Base-by-base conservation (phyloP, 805 yeast genomes). In the Saturnispora silvae region DNA sequence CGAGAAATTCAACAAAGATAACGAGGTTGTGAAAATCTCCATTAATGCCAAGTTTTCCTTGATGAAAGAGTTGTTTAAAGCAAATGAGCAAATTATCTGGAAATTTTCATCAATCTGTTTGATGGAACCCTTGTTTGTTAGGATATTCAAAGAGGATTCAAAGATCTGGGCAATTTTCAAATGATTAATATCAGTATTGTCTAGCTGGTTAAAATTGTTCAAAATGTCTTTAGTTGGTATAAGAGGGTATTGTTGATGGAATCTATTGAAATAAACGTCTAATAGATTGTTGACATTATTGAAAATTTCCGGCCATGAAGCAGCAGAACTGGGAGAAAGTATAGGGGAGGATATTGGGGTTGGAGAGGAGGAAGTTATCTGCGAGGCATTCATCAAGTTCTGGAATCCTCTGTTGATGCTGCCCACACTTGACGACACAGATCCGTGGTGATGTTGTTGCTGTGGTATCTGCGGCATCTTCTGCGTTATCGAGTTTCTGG, bases 1-100 rank as follows among this genome's bases (percentile, higher is more conserved):
- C 8, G 74, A 57, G 48, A 75, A 80, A 48, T 77, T 77, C 22
- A 75, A 49, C 8, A 69, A 46, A 0, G 62, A 55, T 37, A 71
- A 53, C 0, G 69, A 56, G 2, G 62, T 48, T 6, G 63, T 47
- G 31, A 65, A 63, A 10, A 66, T 45, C 9, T 59, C 30, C 33
- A 48, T 58, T 17, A 56, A 48, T 27, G 45, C 36, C 22, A 45
- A 46, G 27, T 56, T 52, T 23, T 45, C 41, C 29, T 47, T 57
- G 49, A 60, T 51, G 23, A 47, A 45, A 2, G 54, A 48, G 40
- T 52, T 53, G 10, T 54, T 42, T 0, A 71, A 67, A 44, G 66
- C 68, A 5, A 64, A 42, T 2, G 54, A 36, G 10, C 63, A 39
- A 8, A 65, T 45, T 20, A 56, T 54, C 28, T 60, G 59, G 35